Evolutionary conservation across 768 basidiomycete genomes (phyloP).

Genomic region (Calocera viscosa): DNA sequence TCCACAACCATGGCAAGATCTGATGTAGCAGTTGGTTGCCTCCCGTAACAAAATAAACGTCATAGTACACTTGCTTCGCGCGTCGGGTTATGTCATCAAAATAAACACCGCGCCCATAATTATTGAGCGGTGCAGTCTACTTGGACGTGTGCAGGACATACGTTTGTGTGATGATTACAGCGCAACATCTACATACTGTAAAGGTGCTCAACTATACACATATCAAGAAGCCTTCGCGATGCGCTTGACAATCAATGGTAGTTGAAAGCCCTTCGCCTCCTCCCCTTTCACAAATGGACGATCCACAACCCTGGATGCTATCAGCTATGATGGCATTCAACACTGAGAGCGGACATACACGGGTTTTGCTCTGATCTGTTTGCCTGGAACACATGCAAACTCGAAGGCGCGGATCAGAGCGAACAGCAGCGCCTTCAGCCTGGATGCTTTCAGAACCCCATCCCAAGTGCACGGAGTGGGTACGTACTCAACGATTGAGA

Average conservation of each 20-base stretch:
- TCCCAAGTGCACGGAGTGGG: neutral
- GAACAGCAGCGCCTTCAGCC: slow-evolving; percentile 13
- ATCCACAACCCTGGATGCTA: neutral
- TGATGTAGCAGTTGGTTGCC: neutral
- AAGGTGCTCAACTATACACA: neutral
- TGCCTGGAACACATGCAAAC: neutral
- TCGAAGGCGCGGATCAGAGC: slow-evolving; percentile 10
- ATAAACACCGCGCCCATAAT: too few species aligned
- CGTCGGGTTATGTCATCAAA: too few species aligned
- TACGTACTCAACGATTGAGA: slow-evolving; percentile 15
- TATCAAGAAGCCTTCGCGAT: neutral
- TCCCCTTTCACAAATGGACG: neutral
- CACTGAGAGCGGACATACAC: neutral
- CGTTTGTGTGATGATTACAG: too few species aligned
- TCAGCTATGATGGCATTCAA: neutral
- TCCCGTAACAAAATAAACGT: neutral
- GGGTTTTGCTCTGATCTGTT: neutral
- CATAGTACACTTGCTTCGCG: neutral
- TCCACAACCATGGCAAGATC: neutral
- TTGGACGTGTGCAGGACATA: too few species aligned
- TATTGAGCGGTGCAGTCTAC: too few species aligned
- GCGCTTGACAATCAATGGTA: neutral
- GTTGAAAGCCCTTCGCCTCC: neutral
- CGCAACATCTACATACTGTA: too few species aligned
- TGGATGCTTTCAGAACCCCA: neutral